Evolutionary conservation across 352 stramenopile genomes (phyloP).

Genomic region (Phytophthora macrochlamydospora): DNA sequence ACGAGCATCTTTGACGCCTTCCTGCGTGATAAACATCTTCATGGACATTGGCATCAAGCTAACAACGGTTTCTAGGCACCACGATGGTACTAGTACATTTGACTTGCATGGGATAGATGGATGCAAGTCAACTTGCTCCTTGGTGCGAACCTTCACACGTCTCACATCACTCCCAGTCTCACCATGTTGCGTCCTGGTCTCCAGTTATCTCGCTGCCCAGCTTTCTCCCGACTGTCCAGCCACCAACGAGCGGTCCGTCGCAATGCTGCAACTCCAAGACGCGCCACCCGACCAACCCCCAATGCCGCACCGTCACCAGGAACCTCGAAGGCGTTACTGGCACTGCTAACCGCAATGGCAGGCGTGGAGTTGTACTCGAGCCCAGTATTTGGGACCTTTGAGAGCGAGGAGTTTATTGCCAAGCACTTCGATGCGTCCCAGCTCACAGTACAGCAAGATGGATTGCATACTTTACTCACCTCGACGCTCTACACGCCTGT

Average conservation of each 20-base stretch:
- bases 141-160: background rate
- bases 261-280: too few species aligned
- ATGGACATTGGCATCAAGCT: too few species aligned
- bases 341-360: constrained; percentile 13
- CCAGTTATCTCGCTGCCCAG: too few species aligned
- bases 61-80: too few species aligned
- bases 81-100: too few species aligned
- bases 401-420: constrained; percentile 13
- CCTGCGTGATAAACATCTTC: too few species aligned
- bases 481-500: constrained; percentile 18
- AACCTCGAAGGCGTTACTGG: constrained; percentile 11
- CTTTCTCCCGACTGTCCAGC: too few species aligned
- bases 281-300: too few species aligned
- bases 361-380: constrained; percentile 12
- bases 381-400: constrained; percentile 4
- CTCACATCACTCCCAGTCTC: background rate
- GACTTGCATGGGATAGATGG: too few species aligned
- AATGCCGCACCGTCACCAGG: background rate
- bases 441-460: constrained; percentile 7
- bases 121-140: background rate
- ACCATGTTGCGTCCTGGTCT: too few species aligned
- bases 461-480: constrained; percentile 20
- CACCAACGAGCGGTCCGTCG: too few species aligned
- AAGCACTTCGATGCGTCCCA: constrained; percentile 20
- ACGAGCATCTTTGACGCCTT: too few species aligned